Evolutionary conservation across 805 yeast genomes (phyloP).

Genomic region (Lipomyces kockii): DNA sequence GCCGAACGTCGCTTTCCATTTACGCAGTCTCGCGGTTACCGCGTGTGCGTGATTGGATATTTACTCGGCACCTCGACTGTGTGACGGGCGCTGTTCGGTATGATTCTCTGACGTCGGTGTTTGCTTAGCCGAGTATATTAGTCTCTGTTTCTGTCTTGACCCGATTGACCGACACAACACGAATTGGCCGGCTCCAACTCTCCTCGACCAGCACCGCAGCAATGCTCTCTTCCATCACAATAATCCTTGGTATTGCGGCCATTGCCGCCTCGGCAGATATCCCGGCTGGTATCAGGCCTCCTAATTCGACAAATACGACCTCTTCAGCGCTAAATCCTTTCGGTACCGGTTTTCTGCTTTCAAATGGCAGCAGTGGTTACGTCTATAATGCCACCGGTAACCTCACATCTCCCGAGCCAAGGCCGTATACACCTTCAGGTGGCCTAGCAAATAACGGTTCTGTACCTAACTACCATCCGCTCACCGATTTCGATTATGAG

Average conservation of each 20-base stretch:
- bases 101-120: too few relatives aligned
- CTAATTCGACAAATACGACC: background rate
- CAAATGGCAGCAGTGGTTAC: slow-evolving; percentile 1
- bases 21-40: too few relatives aligned
- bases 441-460: slow-evolving; percentile 7
- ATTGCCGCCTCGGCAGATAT: background rate
- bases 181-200: too few relatives aligned
- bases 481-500: slow-evolving; percentile 23
- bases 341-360: slow-evolving; percentile 14
- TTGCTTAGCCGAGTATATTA: too few relatives aligned
- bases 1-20: too few relatives aligned
- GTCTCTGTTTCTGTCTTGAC: too few relatives aligned
- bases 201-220: background rate
- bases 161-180: too few relatives aligned
- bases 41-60: too few relatives aligned
- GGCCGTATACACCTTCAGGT: slow-evolving; percentile 16
- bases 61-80: too few relatives aligned
- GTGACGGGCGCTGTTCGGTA: too few relatives aligned
- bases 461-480: slow-evolving; percentile 19
- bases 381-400: slow-evolving; percentile 15
- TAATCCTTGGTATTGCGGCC: background rate
- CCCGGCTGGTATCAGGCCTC: background rate
- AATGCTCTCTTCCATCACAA: background rate
- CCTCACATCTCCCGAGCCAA: slow-evolving; percentile 13
- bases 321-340: slow-evolving; percentile 11